These are phyloP conservation scores for Eucalyptus coolabah DNA, from an alignment of 345 rosid genomes.

Conservation along the genomic window DNA sequence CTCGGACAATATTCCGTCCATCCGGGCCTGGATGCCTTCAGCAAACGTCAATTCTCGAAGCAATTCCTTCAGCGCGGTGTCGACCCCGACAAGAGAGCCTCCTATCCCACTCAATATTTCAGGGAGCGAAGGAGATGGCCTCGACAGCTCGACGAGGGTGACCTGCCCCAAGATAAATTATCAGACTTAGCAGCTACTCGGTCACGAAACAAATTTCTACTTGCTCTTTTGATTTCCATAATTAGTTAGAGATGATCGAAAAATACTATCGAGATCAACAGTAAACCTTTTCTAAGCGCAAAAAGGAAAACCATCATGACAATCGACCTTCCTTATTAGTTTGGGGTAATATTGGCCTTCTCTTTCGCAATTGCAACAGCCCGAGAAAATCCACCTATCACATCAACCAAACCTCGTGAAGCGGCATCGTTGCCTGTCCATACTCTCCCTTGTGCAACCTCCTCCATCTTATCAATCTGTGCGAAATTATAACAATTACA, in stretches of 20 bases:
- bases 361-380: constrained; percentile 88
- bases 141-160: constrained; percentile 66
- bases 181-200: not conserved
- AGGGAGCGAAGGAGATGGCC: constrained; percentile 61
- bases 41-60: constrained; percentile 43
- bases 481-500: not conserved
- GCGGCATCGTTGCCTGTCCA: constrained; percentile 93
- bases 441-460: constrained; percentile 96
- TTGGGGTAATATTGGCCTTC: constrained; percentile 69
- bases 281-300: not conserved
- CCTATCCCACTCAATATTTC: constrained; percentile 69
- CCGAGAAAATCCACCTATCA: constrained; percentile 72
- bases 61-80: constrained; percentile 44
- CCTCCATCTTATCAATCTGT: constrained; percentile 86
- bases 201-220: not conserved
- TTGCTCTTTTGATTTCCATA: not conserved
- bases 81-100: constrained; percentile 57
- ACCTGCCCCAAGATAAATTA: constrained; percentile 27
- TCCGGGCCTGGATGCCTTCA: constrained; percentile 73
- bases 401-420: constrained; percentile 77
- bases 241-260: not conserved
- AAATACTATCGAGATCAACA: not conserved
- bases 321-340: constrained; percentile 28
- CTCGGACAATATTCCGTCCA: constrained; percentile 86
- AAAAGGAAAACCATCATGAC: not conserved